Evolutionary conservation across 768 basidiomycete species (phyloP), one percentile per base, ranked within the genome.

Genomic region (Mycena albidolilacea): DNA sequence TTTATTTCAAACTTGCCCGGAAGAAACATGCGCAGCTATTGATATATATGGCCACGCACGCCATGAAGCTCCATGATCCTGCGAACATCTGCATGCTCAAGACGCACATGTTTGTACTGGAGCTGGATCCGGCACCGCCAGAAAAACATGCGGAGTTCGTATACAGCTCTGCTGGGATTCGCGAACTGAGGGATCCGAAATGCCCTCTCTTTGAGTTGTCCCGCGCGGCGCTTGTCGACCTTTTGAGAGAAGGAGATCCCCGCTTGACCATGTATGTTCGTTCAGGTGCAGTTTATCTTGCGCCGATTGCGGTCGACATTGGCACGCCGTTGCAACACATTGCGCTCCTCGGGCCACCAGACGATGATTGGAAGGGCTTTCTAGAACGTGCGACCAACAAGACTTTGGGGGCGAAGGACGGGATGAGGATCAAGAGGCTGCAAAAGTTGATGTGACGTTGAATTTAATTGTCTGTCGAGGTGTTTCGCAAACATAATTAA

Each of bases 11-110:
- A 35, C 11, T 21, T 19, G 50, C 15, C 0, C 6, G 21, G 8
- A 64, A 74, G 73, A 74, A 74, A 60, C 73, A 74, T 44, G 71
- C 69, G 2, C 62, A 70, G n/a, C 17, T 74, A 8, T 38, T 74
- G 54, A 21, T 74, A 14, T 71, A 74, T 46, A 10, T 4, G 43
- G 73, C 23, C 1, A 64, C 48, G 15, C 73, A 74, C 23, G 73
- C 73, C 11, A 63, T 74, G 65, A 23, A 54, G 15, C 60, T 71
- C 21, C 65, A 74, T 19, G 17, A 64, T 50, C 64, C 60, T 5
- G 37, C 43, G 4, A 39, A 64, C 19, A 15, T 12, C 65, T 17
- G 64, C 15, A 43, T 35, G 52, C 10, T 50, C 23, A 66, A 66
- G 37, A 71, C 73, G 6, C 69, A 67, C 37, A 62, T 74, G 60